Base-by-base conservation (phyloP, 2,329 filamentous ascomycete genomes). In the Phyllosticta citribraziliensis region DNA sequence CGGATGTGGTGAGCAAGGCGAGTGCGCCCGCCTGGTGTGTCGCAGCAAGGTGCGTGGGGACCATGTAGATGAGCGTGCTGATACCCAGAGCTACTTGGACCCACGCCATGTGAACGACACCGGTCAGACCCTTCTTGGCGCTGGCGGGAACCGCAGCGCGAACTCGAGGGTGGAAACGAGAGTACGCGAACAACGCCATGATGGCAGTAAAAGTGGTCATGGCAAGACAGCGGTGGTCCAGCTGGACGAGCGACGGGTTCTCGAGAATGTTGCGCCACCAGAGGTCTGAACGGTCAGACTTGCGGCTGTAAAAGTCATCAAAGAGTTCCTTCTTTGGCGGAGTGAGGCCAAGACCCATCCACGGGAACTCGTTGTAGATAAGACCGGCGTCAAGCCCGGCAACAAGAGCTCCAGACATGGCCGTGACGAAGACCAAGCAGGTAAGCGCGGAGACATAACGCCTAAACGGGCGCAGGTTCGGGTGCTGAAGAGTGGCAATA, bases 281-380 rank as follows among this genome's bases (percentile, higher is more conserved):
- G 19, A 97, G 79, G 70, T 99, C 95, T 12, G 86, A 87, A 52
- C 83, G 79, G 72, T 96, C 91, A 51, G 87, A 80, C 62, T 82
- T 84, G 69, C 91, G 88, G 62, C 86, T 87, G 82, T 97, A 97
- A 78, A 91, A 95, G 47, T 83, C 79, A 70, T 93, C 87, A 74
- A 90, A 91, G 33, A 97, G 85, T 77, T 97, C 93, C 10, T 84
- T 81, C 70, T 82, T 84, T 0, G 93, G 93, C 1, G 93, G 93
- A 0, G 90, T 82, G 22, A 96, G 78, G 11, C 91, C 91, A 3
- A 84, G 75, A 9, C 94, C 94, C 94, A 99, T 99, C 75, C 84
- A 89, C 6, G 94, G 94, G 74, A 99, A 97, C 75, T 99, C 91
- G 73, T 99, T 99, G 80, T 99, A 99, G 75, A 99, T 97, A 61